Base-by-base conservation (phyloP, 192 early-diverging fungal species). In the Podila clonocystis region DNA sequence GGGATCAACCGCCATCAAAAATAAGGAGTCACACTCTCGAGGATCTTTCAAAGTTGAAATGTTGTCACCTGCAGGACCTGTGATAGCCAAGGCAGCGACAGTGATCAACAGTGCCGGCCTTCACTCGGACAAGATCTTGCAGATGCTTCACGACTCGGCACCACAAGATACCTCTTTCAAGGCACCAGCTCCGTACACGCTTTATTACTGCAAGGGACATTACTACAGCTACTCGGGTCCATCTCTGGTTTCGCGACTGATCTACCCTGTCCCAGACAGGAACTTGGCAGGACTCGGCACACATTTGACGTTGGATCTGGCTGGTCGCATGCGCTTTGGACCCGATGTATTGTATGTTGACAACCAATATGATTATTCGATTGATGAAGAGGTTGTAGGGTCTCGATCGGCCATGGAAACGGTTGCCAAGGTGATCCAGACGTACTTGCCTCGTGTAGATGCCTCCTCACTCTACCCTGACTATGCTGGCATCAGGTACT, bases 101-200 rank as follows among this genome's bases (percentile, higher is more conserved):
- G 88, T 97, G 4, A 89, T 97, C 69, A 97, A 97, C 77, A 83
- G 91, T 9, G 94, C 92, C 2, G 95, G 95, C 1, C 83, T 96
- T 26, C 85, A 89, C 79, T 82, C 93, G 1, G 92, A 94, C 74
- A 84, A 84, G 63, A 74, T 97, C 22, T 88, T 90, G 22, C 67
- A 75, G 49, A 62, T 88, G 68, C 30, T 91, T 3, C 41, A 34
- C 20, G 12, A 52, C 17, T 49, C 31, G 5, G 8, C 26, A 20
- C 15, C 48, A 4, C 19, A 31, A 26, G 52, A 36, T 58, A 31
- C 48, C 59, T 29, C 63, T 75, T 3, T n/a, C 36, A 63, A 6
- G 9, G 31, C 22, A 2, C 22, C n/a, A n/a, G 28, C 74, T 15
- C 24, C 62, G 30, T 92, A 90, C 84, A 85, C 82, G 55, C 74